Base-by-base conservation (phyloP, 352 stramenopile species). In the Globisporangium alternatum region DNA sequence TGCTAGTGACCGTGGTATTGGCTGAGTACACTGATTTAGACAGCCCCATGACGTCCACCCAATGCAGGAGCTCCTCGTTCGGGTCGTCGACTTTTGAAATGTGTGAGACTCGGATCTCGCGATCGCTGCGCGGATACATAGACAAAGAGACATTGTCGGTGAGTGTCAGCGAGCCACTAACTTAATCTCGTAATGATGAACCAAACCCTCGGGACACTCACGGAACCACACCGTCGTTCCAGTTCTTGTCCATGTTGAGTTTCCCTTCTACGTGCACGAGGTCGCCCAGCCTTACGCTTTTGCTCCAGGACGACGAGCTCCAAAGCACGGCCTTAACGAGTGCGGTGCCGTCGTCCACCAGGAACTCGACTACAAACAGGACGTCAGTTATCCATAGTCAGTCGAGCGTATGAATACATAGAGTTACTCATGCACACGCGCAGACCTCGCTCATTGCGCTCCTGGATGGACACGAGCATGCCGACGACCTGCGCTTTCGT, bases 51-150 rank as follows among this genome's bases (percentile, higher is more conserved):
- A 80, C 75, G 47, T 90, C 72, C 17, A 72, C 43, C 86, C 86
- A 95, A 53, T 93, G 73, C 31, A 92, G 68, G 35, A 88, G n/a
- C 53, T 95, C 86, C 65, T 90, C 78, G 56, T 95, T 93, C 22
- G 84, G 69, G 43, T 95, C 82, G 3, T 70, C 60, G 2, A 92
- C 49, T 28, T 72, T 76, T 31, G 61, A 67, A 35, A 90, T 78
- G 21, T 76, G 74, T 19, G 77, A 58, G 6, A 91, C 69, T 44
- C 85, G 81, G 30, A 93, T 67, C 66, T 93, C 85, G 25, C 83
- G 75, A 3, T 58, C 56, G 5, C 77, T 84, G 30, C 31, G 37
- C 15, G n/a, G 19, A 10, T 5, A 55, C 7, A 55, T 13, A n/a
- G 47, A 30, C 3, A 39, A 41, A 41, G 31, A 56, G 15, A 41